Conservation (phyloP, 208 protist genomes). For the Crithidia acanthocephali region DNA sequence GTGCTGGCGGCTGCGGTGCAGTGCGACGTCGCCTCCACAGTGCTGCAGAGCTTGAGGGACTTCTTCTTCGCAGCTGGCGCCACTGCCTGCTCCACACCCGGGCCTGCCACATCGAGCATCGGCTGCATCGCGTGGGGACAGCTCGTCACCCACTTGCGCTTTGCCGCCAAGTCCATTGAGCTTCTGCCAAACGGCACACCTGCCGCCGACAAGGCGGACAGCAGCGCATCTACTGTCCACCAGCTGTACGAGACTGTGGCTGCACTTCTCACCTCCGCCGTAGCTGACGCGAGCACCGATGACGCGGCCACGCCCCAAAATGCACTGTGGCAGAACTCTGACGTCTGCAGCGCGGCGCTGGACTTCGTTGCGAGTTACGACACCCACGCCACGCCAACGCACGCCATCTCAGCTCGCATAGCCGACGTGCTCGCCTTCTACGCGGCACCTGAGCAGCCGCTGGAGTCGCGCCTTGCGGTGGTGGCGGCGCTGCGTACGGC, state of each 20-base stretch:
- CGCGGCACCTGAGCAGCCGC: constrained; percentile 51
- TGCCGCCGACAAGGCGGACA: not conserved
- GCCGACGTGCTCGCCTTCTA: constrained; percentile 49
- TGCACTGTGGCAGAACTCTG: constrained; percentile 38
- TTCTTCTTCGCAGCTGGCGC: constrained; percentile 20
- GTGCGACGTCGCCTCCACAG: constrained; percentile 8
- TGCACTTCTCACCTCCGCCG: constrained; percentile 2
- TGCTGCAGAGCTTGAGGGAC: constrained; percentile 13
- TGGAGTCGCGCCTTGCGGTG: constrained; percentile 59
- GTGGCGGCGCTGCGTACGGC: constrained; percentile 45
- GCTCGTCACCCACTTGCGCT: constrained; percentile 37
- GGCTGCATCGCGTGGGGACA: constrained; percentile 42
- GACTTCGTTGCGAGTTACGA: constrained; percentile 38
- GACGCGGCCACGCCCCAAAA: not conserved
- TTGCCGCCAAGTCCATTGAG: constrained; percentile 4
- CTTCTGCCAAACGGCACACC: not conserved
- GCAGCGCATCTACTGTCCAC: not conserved
- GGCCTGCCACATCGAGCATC: constrained; percentile 8
- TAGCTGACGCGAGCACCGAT: not conserved
- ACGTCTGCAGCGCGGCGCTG: constrained; percentile 51
- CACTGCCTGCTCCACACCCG: not conserved
- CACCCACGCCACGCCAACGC: constrained; percentile 8
- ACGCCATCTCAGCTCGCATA: constrained; percentile 27
- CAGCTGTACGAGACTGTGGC: constrained; percentile 15
- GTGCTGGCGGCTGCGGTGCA: constrained; percentile 19